Evolutionary conservation across 306 rosid species (phyloP), one percentile per base, ranked within the genome.

Genomic region (Castanea crenata): DNA sequence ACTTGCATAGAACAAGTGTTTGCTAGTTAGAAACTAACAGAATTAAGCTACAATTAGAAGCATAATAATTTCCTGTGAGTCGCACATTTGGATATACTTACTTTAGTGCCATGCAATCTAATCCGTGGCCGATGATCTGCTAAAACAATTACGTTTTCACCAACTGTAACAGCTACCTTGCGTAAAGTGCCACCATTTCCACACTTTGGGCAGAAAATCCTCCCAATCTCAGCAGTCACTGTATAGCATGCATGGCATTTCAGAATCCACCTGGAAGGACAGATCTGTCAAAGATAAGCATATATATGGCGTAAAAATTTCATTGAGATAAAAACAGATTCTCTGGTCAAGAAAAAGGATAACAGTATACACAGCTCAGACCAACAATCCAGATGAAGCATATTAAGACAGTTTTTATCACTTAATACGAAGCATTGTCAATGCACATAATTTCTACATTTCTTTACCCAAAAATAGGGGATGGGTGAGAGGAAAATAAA

Each of bases 141-240:
- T 79, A 90, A 56, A 73, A 89, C 80, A 82, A 93, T 75, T 80
- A 98, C 99, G 83, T 93, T 96, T 83, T 96, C 98, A 74, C 94
- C 96, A 77, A 96, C 98, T 51, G 97, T 96, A 81, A 96, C 99
- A 52, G 99, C 99, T 20, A 96, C 98, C 86, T 96, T 96, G 41
- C 92, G 94, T 82, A 96, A 83, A 80, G 98, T 96, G 73, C 98
- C 99, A 75, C 99, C 99, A 81, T 93, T 96, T 82, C 99, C 99
- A 85, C 99, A 93, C 73, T 93, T 93, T 2, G 98, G 97, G 80
- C 99, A 91, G 85, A 96, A 93, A 58, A 96, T 90, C 83, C 89
- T 93, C 80, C 94, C 97, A 78, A 88, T 87, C 78, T 93, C 99
- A 76, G 89, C 89, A 63, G 98, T 96, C 73, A 93, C 93, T 23